phyloP scores from a whole-genome alignment of 2,329 filamentous ascomycete species.

The Phialemoniopsis sp. region DNA sequence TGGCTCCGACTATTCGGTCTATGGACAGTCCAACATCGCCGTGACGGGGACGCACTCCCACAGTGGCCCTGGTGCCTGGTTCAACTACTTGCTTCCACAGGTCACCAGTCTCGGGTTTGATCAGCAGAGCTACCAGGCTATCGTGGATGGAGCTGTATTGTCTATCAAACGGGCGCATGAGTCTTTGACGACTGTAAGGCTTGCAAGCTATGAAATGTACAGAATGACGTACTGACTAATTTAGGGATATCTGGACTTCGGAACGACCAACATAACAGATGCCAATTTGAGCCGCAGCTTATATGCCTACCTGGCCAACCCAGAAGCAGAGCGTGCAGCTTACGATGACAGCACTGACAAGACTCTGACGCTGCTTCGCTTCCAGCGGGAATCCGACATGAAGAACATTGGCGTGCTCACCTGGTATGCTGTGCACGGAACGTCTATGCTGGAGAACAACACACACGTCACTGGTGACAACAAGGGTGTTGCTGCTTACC shows the following conservation, averaged over 20 bases:
- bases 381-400: conserved; percentile 67
- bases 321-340: conserved; percentile 64
- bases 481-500: conserved; percentile 84
- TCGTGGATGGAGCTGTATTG: conserved; percentile 78
- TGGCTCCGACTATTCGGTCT: conserved; percentile 69
- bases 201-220: not conserved
- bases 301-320: conserved; percentile 85
- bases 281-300: conserved; percentile 88
- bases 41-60: conserved; percentile 93
- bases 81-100: conserved; percentile 91
- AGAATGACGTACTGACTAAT: conserved; percentile 12
- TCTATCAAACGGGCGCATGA: conserved; percentile 81
- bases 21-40: conserved; percentile 77
- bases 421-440: conserved; percentile 92
- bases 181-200: conserved; percentile 49
- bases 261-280: conserved; percentile 64
- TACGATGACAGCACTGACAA: conserved; percentile 61
- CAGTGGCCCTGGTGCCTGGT: conserved; percentile 85
- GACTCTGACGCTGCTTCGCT: conserved; percentile 73
- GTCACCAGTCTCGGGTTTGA: conserved; percentile 85
- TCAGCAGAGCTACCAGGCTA: conserved; percentile 80
- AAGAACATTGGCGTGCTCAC: conserved; percentile 79
- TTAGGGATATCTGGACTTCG: conserved; percentile 64
- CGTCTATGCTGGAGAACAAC: conserved; percentile 87
- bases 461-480: conserved; percentile 92